Conservation (phyloP, 805 yeast genomes). For the Starmerella gropengiesseri region DNA sequence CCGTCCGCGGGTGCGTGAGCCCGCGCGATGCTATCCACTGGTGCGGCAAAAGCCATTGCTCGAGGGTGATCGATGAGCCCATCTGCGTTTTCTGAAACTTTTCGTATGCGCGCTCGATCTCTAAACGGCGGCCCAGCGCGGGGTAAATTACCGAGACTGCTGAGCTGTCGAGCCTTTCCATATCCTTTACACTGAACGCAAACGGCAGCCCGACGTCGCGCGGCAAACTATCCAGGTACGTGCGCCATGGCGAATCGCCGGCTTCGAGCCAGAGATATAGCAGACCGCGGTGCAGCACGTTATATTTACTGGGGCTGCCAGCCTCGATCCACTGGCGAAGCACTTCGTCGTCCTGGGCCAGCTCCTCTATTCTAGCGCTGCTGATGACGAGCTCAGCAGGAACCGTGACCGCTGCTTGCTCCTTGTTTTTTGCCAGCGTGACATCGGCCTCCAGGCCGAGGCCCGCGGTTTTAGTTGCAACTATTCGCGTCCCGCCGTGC, state of each 20-base stretch:
- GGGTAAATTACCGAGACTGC: constrained; percentile 24
- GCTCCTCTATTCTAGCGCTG: constrained; percentile 6
- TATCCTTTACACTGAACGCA: constrained; percentile 24
- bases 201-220: constrained; percentile 27
- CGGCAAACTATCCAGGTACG: constrained; percentile 26
- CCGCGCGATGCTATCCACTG: constrained; percentile 32
- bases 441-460: constrained; percentile 2
- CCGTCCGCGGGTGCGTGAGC: constrained; percentile 25
- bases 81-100: constrained; percentile 13
- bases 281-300: constrained; percentile 19
- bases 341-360: constrained; percentile 11
- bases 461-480: neutral
- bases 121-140: constrained; percentile 20
- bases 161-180: constrained; percentile 22
- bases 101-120: constrained; percentile 21
- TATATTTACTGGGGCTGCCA: constrained; percentile 5
- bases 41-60: constrained; percentile 29
- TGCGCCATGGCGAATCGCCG: constrained; percentile 15
- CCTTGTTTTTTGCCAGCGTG: neutral
- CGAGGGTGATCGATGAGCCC: constrained; percentile 12
- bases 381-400: constrained; percentile 16
- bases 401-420: constrained; percentile 9
- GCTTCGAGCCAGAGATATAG: constrained; percentile 16
- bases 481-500: neutral
- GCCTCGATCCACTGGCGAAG: constrained; percentile 16